Conservation (phyloP, 495 filamentous ascomycete species). For the Aspergillus nanangensis region DNA sequence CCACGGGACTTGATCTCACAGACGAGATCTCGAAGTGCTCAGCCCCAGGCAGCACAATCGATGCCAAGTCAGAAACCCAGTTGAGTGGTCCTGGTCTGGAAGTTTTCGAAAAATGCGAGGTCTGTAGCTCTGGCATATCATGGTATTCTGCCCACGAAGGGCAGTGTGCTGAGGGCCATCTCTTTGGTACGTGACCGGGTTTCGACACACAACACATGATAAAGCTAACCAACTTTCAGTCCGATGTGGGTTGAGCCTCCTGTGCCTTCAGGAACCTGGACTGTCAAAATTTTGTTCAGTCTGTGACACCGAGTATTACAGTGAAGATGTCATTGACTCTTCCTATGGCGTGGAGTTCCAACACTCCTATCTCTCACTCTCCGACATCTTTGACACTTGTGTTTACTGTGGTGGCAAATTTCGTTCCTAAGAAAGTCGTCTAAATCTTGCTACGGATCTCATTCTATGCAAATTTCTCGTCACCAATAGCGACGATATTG, state of each 20-base stretch:
- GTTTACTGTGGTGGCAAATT: conserved; percentile 53
- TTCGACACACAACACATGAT: not conserved
- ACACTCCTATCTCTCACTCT: conserved; percentile 23
- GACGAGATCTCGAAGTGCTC: conserved; percentile 31
- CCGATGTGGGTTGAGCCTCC: conserved; percentile 51
- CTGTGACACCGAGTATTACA: conserved; percentile 45
- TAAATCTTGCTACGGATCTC: not conserved
- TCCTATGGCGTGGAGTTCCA: conserved; percentile 14
- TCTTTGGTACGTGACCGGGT: conserved; percentile 34
- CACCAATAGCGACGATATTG: no score
- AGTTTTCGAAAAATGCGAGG: conserved; percentile 42
- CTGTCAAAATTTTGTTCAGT: conserved; percentile 50
- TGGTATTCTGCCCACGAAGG: conserved; percentile 36
- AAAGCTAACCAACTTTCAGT: conserved; percentile 21
- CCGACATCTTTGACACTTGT: conserved; percentile 49
- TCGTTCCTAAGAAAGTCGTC: conserved; percentile 11
- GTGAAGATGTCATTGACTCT: conserved; percentile 33
- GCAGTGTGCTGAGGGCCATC: conserved; percentile 43
- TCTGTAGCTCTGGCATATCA: conserved; percentile 39
- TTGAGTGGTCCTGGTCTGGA: conserved; percentile 17
- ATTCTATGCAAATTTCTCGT: no score
- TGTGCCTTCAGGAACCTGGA: conserved; percentile 52
- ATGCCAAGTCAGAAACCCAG: conserved; percentile 21
- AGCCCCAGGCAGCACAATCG: conserved; percentile 6
- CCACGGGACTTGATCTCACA: conserved; percentile 24